Conservation (phyloP, 1,284 basidiomycete species). For the Hymenochaete sp. region DNA sequence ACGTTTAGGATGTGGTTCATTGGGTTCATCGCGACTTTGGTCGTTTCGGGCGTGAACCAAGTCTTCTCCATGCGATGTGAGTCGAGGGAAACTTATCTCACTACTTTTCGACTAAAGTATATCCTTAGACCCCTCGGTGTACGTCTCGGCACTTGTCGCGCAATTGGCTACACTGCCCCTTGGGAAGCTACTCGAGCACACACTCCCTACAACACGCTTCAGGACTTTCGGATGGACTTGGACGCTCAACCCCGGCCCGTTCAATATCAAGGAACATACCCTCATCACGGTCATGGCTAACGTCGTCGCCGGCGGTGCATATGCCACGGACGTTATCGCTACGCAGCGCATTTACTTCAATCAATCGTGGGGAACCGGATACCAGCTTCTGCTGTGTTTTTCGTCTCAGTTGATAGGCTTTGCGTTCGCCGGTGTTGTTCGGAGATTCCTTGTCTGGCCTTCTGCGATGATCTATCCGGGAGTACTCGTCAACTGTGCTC, state of each 20-base stretch:
- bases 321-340: conserved; percentile 36
- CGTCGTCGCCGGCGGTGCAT: conserved; percentile 32
- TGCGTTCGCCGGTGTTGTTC: conserved; percentile 69
- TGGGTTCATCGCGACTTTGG: conserved; percentile 51
- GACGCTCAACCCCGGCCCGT: conserved; percentile 32
- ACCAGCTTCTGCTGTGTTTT: conserved; percentile 63
- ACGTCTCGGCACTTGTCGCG: conserved; percentile 54
- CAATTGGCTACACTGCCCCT: conserved; percentile 63
- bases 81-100: conserved; percentile 23
- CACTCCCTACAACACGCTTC: conserved; percentile 62
- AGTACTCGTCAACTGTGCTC: conserved; percentile 78
- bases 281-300: conserved; percentile 69
- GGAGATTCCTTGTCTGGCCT: conserved; percentile 83
- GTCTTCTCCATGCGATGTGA: conserved; percentile 62
- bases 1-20: conserved; percentile 82
- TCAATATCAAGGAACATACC: conserved; percentile 63
- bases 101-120: conserved; percentile 7
- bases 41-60: conserved; percentile 58
- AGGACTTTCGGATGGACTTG: conserved; percentile 57
- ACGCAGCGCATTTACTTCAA: conserved; percentile 64
- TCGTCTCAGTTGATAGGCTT: conserved; percentile 73
- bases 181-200: conserved; percentile 56
- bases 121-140: conserved; percentile 49
- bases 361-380: conserved; percentile 43
- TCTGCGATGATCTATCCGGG: conserved; percentile 92